Evolutionary conservation across 2,329 filamentous ascomycete species (phyloP).

Genomic region (Scleromitrula shiraiana): DNA sequence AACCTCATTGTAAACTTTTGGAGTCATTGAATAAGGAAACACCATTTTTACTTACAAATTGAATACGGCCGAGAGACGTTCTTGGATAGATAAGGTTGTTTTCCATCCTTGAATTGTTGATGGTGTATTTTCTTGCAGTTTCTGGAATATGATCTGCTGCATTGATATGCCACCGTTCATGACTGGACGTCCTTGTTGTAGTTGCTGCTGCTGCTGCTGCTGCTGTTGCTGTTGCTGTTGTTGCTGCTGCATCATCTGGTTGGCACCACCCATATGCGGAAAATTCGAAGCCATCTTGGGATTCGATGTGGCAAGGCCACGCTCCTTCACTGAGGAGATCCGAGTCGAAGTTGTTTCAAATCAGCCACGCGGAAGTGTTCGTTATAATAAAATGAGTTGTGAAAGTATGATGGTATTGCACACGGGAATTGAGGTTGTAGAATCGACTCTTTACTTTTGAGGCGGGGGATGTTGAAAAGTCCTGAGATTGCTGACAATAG

Average conservation of each 20-base stretch:
- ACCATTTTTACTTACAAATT: slow-evolving; percentile 24
- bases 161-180: too few relatives aligned
- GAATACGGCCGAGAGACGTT: slow-evolving; percentile 21
- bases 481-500: slow-evolving; percentile 19
- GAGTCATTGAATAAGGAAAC: not conserved
- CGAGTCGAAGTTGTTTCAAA: slow-evolving; percentile 16
- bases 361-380: slow-evolving; percentile 7
- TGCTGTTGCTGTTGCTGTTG: slow-evolving; percentile 20
- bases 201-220: slow-evolving; percentile 14
- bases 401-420: slow-evolving; percentile 8
- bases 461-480: slow-evolving; percentile 10
- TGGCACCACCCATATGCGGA: slow-evolving; percentile 25
- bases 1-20: not conserved
- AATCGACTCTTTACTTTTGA: slow-evolving; percentile 5
- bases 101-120: slow-evolving; percentile 25
- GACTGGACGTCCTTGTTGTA: too few relatives aligned
- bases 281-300: slow-evolving; percentile 28
- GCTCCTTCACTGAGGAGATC: slow-evolving; percentile 19
- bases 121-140: slow-evolving; percentile 21
- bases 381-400: slow-evolving; percentile 2
- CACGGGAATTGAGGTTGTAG: not conserved
- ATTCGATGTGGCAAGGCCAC: slow-evolving; percentile 22
- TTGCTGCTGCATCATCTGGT: slow-evolving; percentile 26
- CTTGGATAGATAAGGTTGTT: slow-evolving; percentile 18
- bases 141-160: slow-evolving; percentile 19